Evolutionary conservation across 768 basidiomycete genomes (phyloP).

Genomic region (Hydnum rufescens): DNA sequence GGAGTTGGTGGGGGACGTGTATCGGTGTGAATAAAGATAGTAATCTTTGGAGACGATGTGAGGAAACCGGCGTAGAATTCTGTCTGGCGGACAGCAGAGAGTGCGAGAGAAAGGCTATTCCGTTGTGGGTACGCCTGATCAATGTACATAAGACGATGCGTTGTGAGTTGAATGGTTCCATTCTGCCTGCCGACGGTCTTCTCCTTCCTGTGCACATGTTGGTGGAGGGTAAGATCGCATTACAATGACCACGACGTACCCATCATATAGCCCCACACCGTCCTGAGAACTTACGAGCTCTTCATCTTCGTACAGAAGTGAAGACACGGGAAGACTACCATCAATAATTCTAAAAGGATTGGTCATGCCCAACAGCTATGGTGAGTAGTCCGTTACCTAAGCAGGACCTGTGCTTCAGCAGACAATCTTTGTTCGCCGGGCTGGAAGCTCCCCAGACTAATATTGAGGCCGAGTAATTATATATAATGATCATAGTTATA

Average conservation of each 20-base stretch:
- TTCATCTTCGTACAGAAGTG: constrained; percentile 67
- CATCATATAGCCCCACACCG: constrained; percentile 76
- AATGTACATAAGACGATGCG: constrained; percentile 73
- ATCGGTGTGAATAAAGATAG: constrained; percentile 46
- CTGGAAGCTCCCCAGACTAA: no score
- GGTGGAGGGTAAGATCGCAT: constrained; percentile 7
- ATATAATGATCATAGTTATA: no score
- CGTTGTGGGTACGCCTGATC: constrained; percentile 27
- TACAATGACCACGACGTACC: constrained; percentile 25
- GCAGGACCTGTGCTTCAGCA: no score
- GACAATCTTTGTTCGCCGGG: no score
- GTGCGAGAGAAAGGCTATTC: constrained; percentile 47
- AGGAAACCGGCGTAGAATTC: constrained; percentile 83
- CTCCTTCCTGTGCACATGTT: constrained; percentile 37
- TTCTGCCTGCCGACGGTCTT: constrained; percentile 65
- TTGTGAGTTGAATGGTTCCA: constrained; percentile 53
- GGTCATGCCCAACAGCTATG: background rate
- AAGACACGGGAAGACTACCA: constrained; percentile 58
- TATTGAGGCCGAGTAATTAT: no score
- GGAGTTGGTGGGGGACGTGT: no score
- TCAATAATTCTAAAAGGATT: constrained; percentile 24
- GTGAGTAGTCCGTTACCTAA: no score
- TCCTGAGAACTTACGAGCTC: constrained; percentile 53
- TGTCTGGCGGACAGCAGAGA: constrained; percentile 48
- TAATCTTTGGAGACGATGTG: constrained; percentile 76